phyloP scores from a whole-genome alignment of 139 green algal species.

The Tetratostichococcus sp. region DNA sequence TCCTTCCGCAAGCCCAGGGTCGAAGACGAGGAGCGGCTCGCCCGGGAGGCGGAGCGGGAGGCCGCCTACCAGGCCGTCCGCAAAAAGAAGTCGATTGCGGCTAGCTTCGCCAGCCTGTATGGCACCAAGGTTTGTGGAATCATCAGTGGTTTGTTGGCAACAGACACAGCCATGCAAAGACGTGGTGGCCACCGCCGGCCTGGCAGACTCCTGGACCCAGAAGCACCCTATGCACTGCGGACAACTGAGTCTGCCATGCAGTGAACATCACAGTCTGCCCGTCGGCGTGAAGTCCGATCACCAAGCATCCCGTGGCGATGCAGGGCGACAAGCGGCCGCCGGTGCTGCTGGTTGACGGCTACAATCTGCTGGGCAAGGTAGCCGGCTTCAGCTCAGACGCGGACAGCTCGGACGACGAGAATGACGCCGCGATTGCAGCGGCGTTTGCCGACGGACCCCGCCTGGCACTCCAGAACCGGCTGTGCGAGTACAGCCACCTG shows the following conservation, averaged over 20 bases:
- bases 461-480: not conserved
- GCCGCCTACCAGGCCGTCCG: not conserved
- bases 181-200: no score
- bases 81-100: not conserved
- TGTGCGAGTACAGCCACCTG: not conserved
- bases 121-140: not conserved
- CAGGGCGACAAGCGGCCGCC: slow-evolving; percentile 10
- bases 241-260: no score
- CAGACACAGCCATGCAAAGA: no score
- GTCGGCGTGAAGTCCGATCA: no score
- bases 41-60: not conserved
- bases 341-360: slow-evolving; percentile 45
- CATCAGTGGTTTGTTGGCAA: no score
- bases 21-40: slow-evolving; percentile 12
- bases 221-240: no score
- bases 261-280: no score
- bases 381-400: not conserved
- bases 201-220: no score
- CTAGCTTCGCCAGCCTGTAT: not conserved
- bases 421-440: not conserved
- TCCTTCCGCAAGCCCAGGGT: slow-evolving; percentile 11
- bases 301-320: not conserved
- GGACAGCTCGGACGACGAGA: not conserved
- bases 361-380: slow-evolving; percentile 38
- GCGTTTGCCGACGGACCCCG: not conserved